phyloP scores from a whole-genome alignment of 768 basidiomycete genomes.

The Trametes cingulata region DNA sequence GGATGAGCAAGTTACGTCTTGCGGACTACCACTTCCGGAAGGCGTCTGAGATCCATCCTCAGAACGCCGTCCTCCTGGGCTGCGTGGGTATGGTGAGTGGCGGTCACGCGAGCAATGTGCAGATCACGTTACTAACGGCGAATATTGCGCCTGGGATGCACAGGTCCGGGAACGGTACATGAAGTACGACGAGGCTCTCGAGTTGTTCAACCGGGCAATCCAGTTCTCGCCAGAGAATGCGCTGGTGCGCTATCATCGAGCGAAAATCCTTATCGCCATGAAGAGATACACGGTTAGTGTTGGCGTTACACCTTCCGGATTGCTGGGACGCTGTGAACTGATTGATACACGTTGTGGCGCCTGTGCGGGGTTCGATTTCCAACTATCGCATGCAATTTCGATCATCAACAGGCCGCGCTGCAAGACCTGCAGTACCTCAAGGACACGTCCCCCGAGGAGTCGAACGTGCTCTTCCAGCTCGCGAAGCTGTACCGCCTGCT shows the following conservation, averaged over 20 bases:
- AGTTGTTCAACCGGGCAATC: slow-evolving; percentile 80
- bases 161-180: slow-evolving; percentile 89
- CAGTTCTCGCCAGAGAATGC: slow-evolving; percentile 83
- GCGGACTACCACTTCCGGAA: slow-evolving; percentile 97
- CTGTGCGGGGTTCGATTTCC: slow-evolving; percentile 5
- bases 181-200: slow-evolving; percentile 72
- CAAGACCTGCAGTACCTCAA: slow-evolving; percentile 79
- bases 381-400: neutral
- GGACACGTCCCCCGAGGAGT: slow-evolving; percentile 88
- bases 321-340: slow-evolving; percentile 66
- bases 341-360: slow-evolving; percentile 23
- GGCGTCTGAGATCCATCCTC: slow-evolving; percentile 89
- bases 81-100: slow-evolving; percentile 92
- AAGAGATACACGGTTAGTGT: slow-evolving; percentile 76
- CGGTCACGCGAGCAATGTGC: slow-evolving; percentile 3
- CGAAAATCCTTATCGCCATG: slow-evolving; percentile 86
- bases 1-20: slow-evolving; percentile 88
- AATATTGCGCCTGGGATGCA: slow-evolving; percentile 4
- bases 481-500: slow-evolving; percentile 87
- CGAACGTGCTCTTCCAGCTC: slow-evolving; percentile 95
- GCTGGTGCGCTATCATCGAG: slow-evolving; percentile 90
- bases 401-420: slow-evolving; percentile 64
- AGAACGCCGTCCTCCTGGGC: slow-evolving; percentile 92
- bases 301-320: slow-evolving; percentile 19
- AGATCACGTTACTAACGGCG: slow-evolving; percentile 15